These are phyloP conservation scores for Fusarium domesticum DNA, from an alignment of 2,329 filamentous ascomycete species.

Conservation along the genomic window DNA sequence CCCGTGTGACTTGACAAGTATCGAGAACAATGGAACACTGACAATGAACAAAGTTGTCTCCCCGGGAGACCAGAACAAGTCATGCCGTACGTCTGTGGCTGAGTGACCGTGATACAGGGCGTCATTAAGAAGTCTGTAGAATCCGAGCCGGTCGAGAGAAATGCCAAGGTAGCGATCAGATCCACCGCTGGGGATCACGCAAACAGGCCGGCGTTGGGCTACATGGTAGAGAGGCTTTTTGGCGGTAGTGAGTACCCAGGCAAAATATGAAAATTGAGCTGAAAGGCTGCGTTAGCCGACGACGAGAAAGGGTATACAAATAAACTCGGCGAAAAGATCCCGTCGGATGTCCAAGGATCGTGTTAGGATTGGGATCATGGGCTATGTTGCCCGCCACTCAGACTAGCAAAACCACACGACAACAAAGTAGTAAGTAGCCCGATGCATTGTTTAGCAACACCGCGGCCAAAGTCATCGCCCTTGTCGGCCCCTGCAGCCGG, in stretches of 20 bases:
- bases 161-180: neutral
- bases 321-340: neutral
- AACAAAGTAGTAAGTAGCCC: slow-evolving; percentile 4
- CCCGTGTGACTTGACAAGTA: neutral
- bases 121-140: neutral
- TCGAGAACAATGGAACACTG: neutral
- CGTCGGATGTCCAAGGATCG: neutral
- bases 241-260: neutral
- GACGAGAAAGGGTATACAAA: neutral
- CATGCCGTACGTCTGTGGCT: neutral
- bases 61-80: neutral
- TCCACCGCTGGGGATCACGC: neutral
- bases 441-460: slow-evolving; percentile 24
- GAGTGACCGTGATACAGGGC: neutral
- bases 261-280: neutral
- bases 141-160: neutral
- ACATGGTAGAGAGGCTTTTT: neutral
- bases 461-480: slow-evolving; percentile 17
- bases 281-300: neutral
- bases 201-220: neutral
- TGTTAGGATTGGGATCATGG: neutral
- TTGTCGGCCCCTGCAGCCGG: slow-evolving; percentile 17
- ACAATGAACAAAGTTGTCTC: neutral
- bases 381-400: neutral
- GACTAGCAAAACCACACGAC: neutral